Evolutionary conservation across 2,329 filamentous ascomycete species (phyloP).

Genomic region (Teratosphaeria epicoccoides): DNA sequence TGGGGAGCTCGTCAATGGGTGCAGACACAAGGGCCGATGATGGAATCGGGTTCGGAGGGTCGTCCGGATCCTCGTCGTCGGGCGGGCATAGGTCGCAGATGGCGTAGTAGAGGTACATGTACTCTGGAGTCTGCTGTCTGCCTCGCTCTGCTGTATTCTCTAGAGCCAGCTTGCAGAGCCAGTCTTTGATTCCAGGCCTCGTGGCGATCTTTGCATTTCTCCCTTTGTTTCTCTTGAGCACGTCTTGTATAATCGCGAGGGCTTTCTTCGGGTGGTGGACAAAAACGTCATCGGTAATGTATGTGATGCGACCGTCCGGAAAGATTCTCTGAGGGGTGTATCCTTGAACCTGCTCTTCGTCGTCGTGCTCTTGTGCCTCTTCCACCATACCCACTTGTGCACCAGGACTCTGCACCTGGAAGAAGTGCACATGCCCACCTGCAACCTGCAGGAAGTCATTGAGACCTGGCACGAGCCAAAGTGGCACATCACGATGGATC

Average conservation of each 20-base stretch:
- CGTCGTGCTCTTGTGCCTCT: neutral
- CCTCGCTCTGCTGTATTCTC: slow-evolving; percentile 8
- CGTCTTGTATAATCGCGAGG: slow-evolving; percentile 26
- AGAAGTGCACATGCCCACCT: slow-evolving; percentile 18
- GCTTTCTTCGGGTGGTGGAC: slow-evolving; percentile 28
- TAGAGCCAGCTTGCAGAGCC: slow-evolving; percentile 12
- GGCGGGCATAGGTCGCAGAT: slow-evolving; percentile 19
- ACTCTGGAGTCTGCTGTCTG: slow-evolving; percentile 4
- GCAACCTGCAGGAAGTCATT: slow-evolving; percentile 22
- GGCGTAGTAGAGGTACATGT: slow-evolving; percentile 13
- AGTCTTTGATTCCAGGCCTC: slow-evolving; percentile 20
- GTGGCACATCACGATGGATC: slow-evolving; percentile 25
- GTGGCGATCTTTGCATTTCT: slow-evolving; percentile 17
- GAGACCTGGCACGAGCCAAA: slow-evolving; percentile 25
- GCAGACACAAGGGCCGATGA: slow-evolving; percentile 16
- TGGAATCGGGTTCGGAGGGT: slow-evolving; percentile 9
- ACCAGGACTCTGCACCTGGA: slow-evolving; percentile 6
- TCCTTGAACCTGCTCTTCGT: neutral
- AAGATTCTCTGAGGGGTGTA: slow-evolving; percentile 25
- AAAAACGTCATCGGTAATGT: slow-evolving; percentile 36
- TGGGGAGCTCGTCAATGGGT: slow-evolving; percentile 13
- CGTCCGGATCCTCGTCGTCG: slow-evolving; percentile 11
- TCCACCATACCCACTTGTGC: neutral
- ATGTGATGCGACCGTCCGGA: slow-evolving; percentile 29
- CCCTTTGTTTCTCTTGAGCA: slow-evolving; percentile 22